These are phyloP conservation scores for Harringtonia aguacate DNA, from an alignment of 2,329 filamentous ascomycete species.

Conservation along the genomic window DNA sequence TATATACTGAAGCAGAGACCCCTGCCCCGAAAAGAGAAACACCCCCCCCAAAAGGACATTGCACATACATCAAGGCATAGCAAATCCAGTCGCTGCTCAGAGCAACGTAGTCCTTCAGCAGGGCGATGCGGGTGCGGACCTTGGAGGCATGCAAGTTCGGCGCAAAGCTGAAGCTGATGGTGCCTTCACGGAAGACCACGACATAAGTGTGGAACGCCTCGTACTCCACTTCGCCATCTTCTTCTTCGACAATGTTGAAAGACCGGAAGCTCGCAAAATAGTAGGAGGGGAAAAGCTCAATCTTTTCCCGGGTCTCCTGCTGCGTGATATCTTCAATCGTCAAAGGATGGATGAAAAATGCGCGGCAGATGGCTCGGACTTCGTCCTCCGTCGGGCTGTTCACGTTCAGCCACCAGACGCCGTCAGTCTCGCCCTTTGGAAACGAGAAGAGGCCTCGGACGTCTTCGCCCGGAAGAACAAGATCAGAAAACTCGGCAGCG, in stretches of 20 bases:
- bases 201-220: conserved; percentile 96
- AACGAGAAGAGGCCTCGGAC: conserved; percentile 76
- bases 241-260: conserved; percentile 70
- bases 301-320: conserved; percentile 94
- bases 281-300: conserved; percentile 93
- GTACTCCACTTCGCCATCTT: conserved; percentile 70
- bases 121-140: conserved; percentile 83
- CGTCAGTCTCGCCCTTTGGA: conserved; percentile 53
- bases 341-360: conserved; percentile 89
- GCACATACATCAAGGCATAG: conserved; percentile 81
- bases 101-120: conserved; percentile 88
- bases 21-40: not conserved
- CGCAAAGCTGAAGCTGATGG: conserved; percentile 87
- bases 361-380: conserved; percentile 77
- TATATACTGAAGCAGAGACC: too few species aligned
- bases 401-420: conserved; percentile 98
- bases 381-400: conserved; percentile 85
- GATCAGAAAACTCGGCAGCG: conserved; percentile 75
- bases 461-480: conserved; percentile 80
- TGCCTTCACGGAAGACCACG: conserved; percentile 90
- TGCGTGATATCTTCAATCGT: conserved; percentile 95
- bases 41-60: not conserved
- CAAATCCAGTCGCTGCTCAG: conserved; percentile 98
- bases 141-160: conserved; percentile 79
- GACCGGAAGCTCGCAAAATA: conserved; percentile 98